Conservation (phyloP, 1,284 basidiomycete species). For the Marasmius tenuissimus region DNA sequence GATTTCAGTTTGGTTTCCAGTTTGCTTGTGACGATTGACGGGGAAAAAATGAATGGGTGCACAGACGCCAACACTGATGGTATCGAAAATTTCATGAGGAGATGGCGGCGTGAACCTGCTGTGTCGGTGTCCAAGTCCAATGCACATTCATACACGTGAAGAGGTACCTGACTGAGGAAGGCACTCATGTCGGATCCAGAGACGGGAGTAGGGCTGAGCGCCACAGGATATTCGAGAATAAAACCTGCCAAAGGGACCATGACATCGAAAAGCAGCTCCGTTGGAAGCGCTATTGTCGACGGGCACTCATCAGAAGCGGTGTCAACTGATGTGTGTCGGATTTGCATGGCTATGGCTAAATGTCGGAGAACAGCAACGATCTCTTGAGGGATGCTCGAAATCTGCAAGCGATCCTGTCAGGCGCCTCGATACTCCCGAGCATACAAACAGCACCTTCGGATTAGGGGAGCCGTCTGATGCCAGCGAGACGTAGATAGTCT, state of each 20-base stretch:
- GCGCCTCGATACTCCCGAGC: too few relatives aligned
- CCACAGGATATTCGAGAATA: slow-evolving; percentile 58
- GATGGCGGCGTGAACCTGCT: not conserved
- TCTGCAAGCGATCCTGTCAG: not conserved
- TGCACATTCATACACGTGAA: slow-evolving; percentile 49
- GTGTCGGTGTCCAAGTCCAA: not conserved
- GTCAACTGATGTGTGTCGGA: slow-evolving; percentile 5
- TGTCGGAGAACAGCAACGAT: slow-evolving; percentile 4
- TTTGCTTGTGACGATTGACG: not conserved
- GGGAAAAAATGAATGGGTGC: not conserved
- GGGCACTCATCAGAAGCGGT: slow-evolving; percentile 5
- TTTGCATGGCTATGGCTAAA: not conserved
- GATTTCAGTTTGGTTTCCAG: not conserved
- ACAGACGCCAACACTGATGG: slow-evolving; percentile 10
- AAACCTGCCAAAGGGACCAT: slow-evolving; percentile 52
- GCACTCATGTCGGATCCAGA: slow-evolving; percentile 24
- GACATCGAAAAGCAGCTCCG: slow-evolving; percentile 19
- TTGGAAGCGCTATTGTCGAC: slow-evolving; percentile 24
- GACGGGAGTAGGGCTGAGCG: slow-evolving; percentile 42
- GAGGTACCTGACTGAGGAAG: slow-evolving; percentile 40
- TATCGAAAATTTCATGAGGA: slow-evolving; percentile 20
- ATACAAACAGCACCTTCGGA: not conserved
- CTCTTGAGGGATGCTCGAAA: not conserved
- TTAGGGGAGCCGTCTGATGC: not conserved
- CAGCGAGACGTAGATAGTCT: not conserved